Evolutionary conservation across 331 rosid species (phyloP).

Genomic region (Saraca asoca): DNA sequence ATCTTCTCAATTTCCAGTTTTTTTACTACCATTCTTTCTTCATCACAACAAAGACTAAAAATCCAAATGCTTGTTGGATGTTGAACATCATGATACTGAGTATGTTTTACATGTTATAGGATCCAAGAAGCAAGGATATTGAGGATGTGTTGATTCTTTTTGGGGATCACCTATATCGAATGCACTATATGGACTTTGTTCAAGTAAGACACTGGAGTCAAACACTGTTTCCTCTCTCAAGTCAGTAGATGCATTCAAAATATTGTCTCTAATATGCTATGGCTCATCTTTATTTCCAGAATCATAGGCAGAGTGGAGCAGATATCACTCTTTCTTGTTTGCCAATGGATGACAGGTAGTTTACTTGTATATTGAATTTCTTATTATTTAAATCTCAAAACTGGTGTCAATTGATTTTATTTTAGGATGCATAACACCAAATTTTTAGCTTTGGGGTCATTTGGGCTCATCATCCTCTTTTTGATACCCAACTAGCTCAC

Average conservation of each 20-base stretch:
- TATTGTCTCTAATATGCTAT: constrained; percentile 27
- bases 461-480: not conserved
- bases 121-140: constrained; percentile 54
- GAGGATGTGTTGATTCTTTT: constrained; percentile 65
- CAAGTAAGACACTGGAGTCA: constrained; percentile 42
- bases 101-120: constrained; percentile 38
- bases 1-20: not conserved
- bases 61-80: constrained; percentile 9
- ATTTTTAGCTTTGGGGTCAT: not conserved
- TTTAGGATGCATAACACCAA: no score
- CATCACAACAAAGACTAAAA: constrained; percentile 8
- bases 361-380: constrained; percentile 9
- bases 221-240: not conserved
- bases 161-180: constrained; percentile 73
- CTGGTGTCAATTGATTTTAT: no score
- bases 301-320: constrained; percentile 81
- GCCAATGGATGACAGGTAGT: constrained; percentile 85
- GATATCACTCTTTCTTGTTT: constrained; percentile 80
- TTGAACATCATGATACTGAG: not conserved
- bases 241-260: constrained; percentile 25
- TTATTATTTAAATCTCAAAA: no score
- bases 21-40: not conserved
- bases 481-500: not conserved
- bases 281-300: constrained; percentile 41
- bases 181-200: constrained; percentile 88